Evolutionary conservation across 2,329 filamentous ascomycete genomes (phyloP).

Genomic region (Samsoniella hepiali): DNA sequence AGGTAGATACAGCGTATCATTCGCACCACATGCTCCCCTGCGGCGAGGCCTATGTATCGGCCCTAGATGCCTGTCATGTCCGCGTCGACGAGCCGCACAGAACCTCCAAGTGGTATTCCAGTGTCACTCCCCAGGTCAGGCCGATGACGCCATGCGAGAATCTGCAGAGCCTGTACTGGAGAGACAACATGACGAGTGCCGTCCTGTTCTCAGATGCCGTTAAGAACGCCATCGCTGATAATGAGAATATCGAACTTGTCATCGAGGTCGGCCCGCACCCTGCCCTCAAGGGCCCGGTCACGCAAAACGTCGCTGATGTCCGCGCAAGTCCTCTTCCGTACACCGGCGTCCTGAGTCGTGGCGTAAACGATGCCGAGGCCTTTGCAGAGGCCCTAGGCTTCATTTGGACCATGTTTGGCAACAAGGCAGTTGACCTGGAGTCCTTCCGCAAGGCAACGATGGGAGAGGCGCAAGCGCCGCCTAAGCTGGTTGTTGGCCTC

Average conservation of each 20-base stretch:
- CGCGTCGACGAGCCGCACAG: no score
- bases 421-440: no score
- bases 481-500: not conserved
- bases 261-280: conserved; percentile 49
- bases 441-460: no score
- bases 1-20: conserved; percentile 30
- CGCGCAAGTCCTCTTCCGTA: conserved; percentile 35
- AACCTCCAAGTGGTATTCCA: no score
- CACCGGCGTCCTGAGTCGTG: conserved; percentile 38
- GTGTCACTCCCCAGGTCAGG: no score
- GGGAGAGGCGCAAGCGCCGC: no score
- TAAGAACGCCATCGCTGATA: not conserved
- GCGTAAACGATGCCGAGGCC: conserved; percentile 42
- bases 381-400: conserved; percentile 37
- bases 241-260: conserved; percentile 24
- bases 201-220: conserved; percentile 22
- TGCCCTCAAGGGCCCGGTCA: conserved; percentile 41
- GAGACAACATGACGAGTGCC: conserved; percentile 32
- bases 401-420: not conserved
- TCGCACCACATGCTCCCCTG: conserved; percentile 27
- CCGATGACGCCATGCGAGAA: no score
- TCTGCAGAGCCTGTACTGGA: conserved; percentile 31
- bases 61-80: no score
- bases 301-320: conserved; percentile 29
- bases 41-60: not conserved